Percentiles rank a stretch among this genome's conserved stretches.
phyloP scores from a whole-genome alignment of 768 basidiomycete genomes.

The Mycena latifolia region DNA sequence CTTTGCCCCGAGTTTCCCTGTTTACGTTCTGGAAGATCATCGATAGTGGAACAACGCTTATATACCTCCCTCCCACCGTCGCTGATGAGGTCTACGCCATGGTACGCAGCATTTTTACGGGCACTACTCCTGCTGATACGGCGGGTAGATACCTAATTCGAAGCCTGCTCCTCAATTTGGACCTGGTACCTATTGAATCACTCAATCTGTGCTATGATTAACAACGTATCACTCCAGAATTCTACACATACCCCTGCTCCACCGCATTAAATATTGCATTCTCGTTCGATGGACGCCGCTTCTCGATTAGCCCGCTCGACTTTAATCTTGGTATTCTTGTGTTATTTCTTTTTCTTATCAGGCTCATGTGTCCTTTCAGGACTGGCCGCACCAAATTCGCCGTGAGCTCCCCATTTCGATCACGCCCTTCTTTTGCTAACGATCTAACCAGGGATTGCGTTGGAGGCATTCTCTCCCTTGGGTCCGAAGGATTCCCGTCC shows the following conservation, averaged over 20 bases:
- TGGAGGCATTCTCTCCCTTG: conserved; percentile 63
- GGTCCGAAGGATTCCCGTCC: conserved; percentile 56
- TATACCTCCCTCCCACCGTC: conserved; percentile 64
- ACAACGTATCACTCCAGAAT: conserved; percentile 46
- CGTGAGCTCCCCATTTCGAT: conserved; percentile 36
- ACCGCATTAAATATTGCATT: conserved; percentile 52
- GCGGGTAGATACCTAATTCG: conserved; percentile 64
- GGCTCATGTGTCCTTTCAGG: conserved; percentile 35
- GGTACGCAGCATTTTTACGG: conserved; percentile 41
- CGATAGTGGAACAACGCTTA: conserved; percentile 76
- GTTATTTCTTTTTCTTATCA: neutral
- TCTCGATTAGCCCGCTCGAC: conserved; percentile 59
- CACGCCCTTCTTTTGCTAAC: neutral
- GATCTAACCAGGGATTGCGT: conserved; percentile 60
- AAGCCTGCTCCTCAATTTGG: conserved; percentile 56
- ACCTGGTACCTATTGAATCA: conserved; percentile 43
- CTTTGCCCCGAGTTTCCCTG: neutral
- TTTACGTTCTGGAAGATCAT: conserved; percentile 59
- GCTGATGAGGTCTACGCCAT: conserved; percentile 60
- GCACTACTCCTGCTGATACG: neutral
- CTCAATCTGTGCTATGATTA: neutral
- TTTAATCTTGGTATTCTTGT: conserved; percentile 63
- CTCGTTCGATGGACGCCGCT: conserved; percentile 55
- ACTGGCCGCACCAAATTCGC: conserved; percentile 36
- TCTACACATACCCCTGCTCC: conserved; percentile 69